Conservation (phyloP, 2,329 filamentous ascomycete species). For the Fusarium denticulatum region DNA sequence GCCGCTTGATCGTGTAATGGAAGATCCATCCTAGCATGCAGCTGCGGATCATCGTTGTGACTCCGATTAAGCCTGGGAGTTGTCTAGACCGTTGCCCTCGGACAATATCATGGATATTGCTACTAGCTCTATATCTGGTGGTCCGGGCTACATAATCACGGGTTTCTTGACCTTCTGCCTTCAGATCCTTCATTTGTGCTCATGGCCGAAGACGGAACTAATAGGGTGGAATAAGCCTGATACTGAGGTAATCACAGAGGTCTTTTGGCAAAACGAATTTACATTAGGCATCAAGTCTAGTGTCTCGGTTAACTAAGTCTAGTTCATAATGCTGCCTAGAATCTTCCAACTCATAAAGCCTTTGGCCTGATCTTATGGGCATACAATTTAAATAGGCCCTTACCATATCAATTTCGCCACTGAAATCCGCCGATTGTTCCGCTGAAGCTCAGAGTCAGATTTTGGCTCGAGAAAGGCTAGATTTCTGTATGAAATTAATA, state of each 20-base stretch:
- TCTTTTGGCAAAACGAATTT: too few relatives aligned
- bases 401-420: fast-evolving
- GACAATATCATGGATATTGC: fast-evolving
- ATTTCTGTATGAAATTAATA: too few relatives aligned
- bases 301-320: too few relatives aligned
- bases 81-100: fast-evolving
- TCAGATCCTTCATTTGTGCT: not conserved
- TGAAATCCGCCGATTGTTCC: not conserved
- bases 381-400: not conserved
- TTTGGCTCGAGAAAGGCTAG: too few relatives aligned
- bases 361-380: not conserved
- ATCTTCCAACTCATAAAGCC: fast-evolving
- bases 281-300: not conserved
- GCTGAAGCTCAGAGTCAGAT: not conserved
- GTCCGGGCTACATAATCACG: fast-evolving
- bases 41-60: fast-evolving
- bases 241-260: fast-evolving
- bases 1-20: not conserved
- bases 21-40: not conserved
- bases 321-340: not conserved
- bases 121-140: not conserved
- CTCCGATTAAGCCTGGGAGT: too few relatives aligned
- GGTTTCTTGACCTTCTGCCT: not conserved
- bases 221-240: not conserved
- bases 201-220: not conserved